These are phyloP conservation scores for Coniosporium apollinis DNA, from an alignment of 495 filamentous ascomycete genomes.

Conservation along the genomic window DNA sequence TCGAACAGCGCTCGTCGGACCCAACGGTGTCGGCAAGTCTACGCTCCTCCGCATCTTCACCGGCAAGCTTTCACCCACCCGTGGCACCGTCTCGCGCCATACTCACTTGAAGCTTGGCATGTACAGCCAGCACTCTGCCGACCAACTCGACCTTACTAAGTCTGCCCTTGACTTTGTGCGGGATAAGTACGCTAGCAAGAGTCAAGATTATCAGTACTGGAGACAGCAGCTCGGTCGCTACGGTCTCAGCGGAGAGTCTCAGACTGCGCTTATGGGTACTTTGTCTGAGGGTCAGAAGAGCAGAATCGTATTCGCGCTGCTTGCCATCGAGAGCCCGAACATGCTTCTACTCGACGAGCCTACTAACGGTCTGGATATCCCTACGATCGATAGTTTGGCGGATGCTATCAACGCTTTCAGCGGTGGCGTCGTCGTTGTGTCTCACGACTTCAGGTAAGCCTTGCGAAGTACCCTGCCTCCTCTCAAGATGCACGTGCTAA, in stretches of 20 bases:
- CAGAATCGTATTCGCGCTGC: constrained; percentile 90
- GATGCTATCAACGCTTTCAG: constrained; percentile 94
- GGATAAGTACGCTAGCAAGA: constrained; percentile 77
- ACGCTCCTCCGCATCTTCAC: constrained; percentile 96
- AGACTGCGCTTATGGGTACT: constrained; percentile 95
- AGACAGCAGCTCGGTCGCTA: constrained; percentile 91
- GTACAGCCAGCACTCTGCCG: constrained; percentile 95
- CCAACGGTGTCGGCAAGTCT: constrained; percentile 99
- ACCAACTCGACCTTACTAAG: constrained; percentile 97
- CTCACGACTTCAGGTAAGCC: constrained; percentile 88
- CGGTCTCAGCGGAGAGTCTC: constrained; percentile 75
- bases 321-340: constrained; percentile 92
- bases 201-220: constrained; percentile 99
- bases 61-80: constrained; percentile 75
- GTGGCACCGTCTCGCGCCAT: constrained; percentile 69
- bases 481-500: too few species aligned
- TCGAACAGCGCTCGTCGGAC: constrained; percentile 88
- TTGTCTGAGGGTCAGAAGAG: constrained; percentile 94
- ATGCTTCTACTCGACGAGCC: constrained; percentile 97
- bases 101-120: constrained; percentile 96
- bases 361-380: constrained; percentile 98
- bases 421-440: constrained; percentile 94
- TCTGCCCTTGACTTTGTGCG: constrained; percentile 93
- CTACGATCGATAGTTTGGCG: constrained; percentile 91
- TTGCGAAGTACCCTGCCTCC: too few species aligned